These are phyloP conservation scores for Suhomyces wounanorum DNA, from an alignment of 1,139 yeast species.

Conservation along the genomic window DNA sequence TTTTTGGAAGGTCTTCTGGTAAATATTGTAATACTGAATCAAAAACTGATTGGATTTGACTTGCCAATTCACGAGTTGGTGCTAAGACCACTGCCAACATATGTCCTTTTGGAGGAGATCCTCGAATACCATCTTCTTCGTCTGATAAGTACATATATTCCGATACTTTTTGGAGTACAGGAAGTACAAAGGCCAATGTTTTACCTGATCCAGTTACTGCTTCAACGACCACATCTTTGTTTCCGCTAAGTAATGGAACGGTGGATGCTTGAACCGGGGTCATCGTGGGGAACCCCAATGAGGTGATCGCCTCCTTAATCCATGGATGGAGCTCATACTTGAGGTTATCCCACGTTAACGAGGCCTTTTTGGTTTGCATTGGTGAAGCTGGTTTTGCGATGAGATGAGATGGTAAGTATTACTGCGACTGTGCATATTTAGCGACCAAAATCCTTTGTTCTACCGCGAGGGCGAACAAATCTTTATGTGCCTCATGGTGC, in stretches of 20 bases:
- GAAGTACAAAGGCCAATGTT: conserved; percentile 83
- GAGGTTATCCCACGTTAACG: conserved; percentile 44
- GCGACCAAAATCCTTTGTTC: too few relatives aligned
- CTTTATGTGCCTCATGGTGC: too few relatives aligned
- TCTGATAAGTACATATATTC: conserved; percentile 26
- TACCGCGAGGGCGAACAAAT: not conserved
- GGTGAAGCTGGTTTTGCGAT: not conserved
- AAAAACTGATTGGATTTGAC: conserved; percentile 75
- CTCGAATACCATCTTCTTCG: conserved; percentile 25
- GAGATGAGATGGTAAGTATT: conserved; percentile 1
- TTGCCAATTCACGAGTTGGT: conserved; percentile 92
- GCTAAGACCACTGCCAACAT: conserved; percentile 73
- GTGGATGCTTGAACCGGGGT: conserved; percentile 98
- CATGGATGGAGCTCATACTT: conserved; percentile 43
- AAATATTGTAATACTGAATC: conserved; percentile 58
- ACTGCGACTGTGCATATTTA: not conserved
- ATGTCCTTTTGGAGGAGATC: conserved; percentile 55
- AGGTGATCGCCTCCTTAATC: conserved; percentile 62
- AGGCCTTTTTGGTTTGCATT: conserved; percentile 36
- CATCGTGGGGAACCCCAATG: conserved; percentile 79
- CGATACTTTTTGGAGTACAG: conserved; percentile 68
- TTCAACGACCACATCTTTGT: conserved; percentile 95
- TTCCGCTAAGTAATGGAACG: conserved; percentile 81
- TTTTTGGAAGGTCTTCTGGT: conserved; percentile 47
- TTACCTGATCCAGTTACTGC: conserved; percentile 98